Conservation (phyloP, 2,329 filamentous ascomycete species). For the Stagonosporopsis chrysanthemi region DNA sequence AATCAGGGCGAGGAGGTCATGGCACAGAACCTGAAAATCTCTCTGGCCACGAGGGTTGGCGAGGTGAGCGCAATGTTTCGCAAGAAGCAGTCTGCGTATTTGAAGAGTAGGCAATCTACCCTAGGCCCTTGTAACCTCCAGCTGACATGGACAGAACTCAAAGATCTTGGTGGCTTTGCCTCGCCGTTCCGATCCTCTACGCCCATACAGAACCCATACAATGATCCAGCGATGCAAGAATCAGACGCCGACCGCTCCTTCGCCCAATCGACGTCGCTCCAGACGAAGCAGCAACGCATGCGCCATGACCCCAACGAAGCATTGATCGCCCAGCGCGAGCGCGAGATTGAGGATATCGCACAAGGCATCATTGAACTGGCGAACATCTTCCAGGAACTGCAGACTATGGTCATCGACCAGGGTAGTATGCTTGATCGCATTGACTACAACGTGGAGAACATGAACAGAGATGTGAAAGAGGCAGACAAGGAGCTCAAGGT, state of each 20-base stretch:
- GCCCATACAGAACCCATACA: conserved; percentile 69
- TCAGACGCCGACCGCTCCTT: conserved; percentile 93
- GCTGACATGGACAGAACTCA: conserved; percentile 49
- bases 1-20: conserved; percentile 89
- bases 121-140: too few species aligned
- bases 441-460: conserved; percentile 91
- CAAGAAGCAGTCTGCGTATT: conserved; percentile 96
- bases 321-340: conserved; percentile 88
- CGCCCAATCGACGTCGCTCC: conserved; percentile 86
- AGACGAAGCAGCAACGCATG: conserved; percentile 70
- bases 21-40: conserved; percentile 95
- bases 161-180: conserved; percentile 56
- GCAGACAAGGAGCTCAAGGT: conserved; percentile 92
- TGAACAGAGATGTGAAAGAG: conserved; percentile 90
- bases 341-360: conserved; percentile 96
- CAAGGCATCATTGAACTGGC: conserved; percentile 97
- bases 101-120: conserved; percentile 74
- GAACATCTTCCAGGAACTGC: conserved; percentile 95
- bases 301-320: conserved; percentile 74
- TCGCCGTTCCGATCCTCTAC: conserved; percentile 56
- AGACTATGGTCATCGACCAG: conserved; percentile 78
- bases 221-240: conserved; percentile 83
- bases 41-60: conserved; percentile 84
- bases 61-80: conserved; percentile 90
- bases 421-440: conserved; percentile 61